These are phyloP conservation scores for Closterium sp. DNA, from an alignment of 139 green algal species.

Conservation along the genomic window DNA sequence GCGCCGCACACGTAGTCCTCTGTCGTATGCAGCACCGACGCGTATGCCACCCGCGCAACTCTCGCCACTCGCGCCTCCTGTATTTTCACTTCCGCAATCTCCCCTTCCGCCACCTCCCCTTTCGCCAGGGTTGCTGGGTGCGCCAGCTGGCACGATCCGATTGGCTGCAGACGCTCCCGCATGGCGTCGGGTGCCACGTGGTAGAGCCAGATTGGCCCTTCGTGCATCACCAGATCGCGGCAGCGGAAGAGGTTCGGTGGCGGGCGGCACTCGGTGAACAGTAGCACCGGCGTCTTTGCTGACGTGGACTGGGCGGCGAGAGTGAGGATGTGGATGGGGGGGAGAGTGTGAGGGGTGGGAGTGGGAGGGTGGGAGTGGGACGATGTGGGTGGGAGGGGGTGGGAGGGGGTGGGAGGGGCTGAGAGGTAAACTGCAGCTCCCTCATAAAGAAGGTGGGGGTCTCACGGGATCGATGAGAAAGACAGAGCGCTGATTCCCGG, in stretches of 20 bases:
- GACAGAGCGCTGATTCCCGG: too few relatives aligned
- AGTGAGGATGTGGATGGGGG: not conserved
- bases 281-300: not conserved
- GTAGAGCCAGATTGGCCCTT: not conserved
- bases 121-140: not conserved
- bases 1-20: slow-evolving; percentile 10
- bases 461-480: too few relatives aligned
- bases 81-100: not conserved
- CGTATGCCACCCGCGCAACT: not conserved
- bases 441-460: not conserved
- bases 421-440: not conserved
- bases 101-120: not conserved
- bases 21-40: not conserved
- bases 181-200: not conserved
- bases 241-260: slow-evolving; percentile 11
- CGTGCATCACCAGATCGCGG: not conserved
- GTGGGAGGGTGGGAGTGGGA: not conserved
- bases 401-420: not conserved
- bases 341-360: not conserved
- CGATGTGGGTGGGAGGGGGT: not conserved
- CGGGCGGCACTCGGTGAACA: not conserved
- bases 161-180: not conserved
- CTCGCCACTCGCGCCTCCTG: not conserved
- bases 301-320: not conserved
- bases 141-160: not conserved